phyloP scores from a whole-genome alignment of 129 eudicot genomes.

The Mikania micrantha region DNA sequence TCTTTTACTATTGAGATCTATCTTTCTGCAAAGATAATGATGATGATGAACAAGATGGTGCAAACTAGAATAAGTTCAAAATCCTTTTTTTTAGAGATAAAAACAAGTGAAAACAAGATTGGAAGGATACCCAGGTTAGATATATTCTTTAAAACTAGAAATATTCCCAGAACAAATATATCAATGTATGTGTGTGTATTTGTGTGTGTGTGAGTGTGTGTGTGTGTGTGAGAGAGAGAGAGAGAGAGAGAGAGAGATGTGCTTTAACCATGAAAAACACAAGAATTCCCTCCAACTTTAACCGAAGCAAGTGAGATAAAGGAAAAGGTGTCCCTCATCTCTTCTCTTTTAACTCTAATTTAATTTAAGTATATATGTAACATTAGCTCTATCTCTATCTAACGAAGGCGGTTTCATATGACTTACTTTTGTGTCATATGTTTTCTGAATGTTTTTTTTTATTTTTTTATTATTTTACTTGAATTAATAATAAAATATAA shows the following conservation, averaged over 20 bases:
- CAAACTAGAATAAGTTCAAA: conserved; percentile 12
- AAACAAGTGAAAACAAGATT: conserved; percentile 15
- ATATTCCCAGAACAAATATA: conserved; percentile 29
- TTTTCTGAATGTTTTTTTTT: too few relatives aligned
- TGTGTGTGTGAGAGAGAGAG: conserved; percentile 15
- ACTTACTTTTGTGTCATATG: background rate
- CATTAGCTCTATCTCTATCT: background rate
- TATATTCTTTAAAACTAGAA: conserved; percentile 28
- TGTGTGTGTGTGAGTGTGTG: background rate
- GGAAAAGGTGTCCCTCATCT: conserved; percentile 42
- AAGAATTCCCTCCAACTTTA: conserved; percentile 63
- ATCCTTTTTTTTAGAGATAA: background rate
- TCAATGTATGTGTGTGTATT: background rate
- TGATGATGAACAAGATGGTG: conserved; percentile 18
- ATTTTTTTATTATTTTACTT: too few relatives aligned
- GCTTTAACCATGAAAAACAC: conserved; percentile 58
- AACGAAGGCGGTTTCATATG: conserved; percentile 5
- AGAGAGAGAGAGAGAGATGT: conserved; percentile 15
- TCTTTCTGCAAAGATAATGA: conserved; percentile 8
- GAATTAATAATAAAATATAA: too few relatives aligned
- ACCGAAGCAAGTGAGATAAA: conserved; percentile 61
- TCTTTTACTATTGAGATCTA: conserved; percentile 23
- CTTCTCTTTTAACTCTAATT: conserved; percentile 14
- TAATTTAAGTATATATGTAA: conserved; percentile 30
- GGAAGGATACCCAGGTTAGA: conserved; percentile 24